These are phyloP conservation scores for Ascosphaera acerosa DNA, from an alignment of 2,329 filamentous ascomycete genomes.

Conservation along the genomic window DNA sequence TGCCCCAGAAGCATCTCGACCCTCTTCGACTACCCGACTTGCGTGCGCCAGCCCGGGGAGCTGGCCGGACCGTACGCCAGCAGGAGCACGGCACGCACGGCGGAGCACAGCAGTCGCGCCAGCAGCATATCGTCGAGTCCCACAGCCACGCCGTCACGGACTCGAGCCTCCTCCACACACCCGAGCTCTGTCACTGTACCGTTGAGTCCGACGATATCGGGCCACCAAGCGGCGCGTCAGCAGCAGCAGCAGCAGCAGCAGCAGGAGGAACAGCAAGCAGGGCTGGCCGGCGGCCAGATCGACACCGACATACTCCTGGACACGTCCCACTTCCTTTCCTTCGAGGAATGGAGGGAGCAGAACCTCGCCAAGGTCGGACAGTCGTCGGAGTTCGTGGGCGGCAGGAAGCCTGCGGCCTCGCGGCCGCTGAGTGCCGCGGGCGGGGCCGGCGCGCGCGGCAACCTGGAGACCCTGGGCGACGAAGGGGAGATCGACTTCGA, in stretches of 20 bases:
- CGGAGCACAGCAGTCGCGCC: too few species aligned
- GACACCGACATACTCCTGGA: conserved; percentile 42
- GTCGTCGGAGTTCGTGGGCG: conserved; percentile 40
- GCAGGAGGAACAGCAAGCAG: conserved; percentile 10
- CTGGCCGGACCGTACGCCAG: too few species aligned
- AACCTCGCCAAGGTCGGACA: conserved; percentile 72
- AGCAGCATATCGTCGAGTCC: too few species aligned
- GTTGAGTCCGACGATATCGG: not conserved
- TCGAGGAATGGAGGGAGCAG: conserved; percentile 94
- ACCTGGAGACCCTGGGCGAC: conserved; percentile 57
- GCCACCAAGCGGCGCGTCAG: too few species aligned
- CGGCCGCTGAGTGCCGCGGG: conserved; percentile 16
- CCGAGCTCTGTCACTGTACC: too few species aligned
- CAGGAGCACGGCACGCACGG: too few species aligned
- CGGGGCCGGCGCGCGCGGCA: conserved; percentile 28
- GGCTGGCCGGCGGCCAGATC: too few species aligned
- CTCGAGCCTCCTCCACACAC: too few species aligned
- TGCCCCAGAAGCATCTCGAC: too few species aligned
- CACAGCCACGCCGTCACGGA: too few species aligned
- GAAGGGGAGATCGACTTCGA: conserved; percentile 66
- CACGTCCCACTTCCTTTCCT: conserved; percentile 72
- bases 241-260: conserved; percentile 1
- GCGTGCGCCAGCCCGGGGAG: too few species aligned
- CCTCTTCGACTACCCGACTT: too few species aligned
- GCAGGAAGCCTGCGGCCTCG: conserved; percentile 12